phyloP scores from a whole-genome alignment of 1,284 basidiomycete species.

The Pseudozyma sp. region DNA sequence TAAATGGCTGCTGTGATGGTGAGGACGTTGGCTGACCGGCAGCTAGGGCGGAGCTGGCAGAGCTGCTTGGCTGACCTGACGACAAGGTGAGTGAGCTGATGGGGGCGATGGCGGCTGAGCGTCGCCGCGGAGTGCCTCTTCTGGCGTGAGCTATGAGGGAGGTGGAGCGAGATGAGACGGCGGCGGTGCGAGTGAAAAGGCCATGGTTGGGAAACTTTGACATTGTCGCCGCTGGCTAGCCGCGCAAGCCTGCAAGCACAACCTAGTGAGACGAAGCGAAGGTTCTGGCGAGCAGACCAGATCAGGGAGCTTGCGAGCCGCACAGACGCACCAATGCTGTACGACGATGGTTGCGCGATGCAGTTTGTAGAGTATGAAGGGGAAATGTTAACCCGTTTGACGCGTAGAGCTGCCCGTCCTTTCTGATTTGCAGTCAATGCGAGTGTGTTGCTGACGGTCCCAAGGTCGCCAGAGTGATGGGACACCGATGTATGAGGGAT shows the following conservation, averaged over 20 bases:
- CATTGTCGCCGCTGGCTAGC: constrained; percentile 18
- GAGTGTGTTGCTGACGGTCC: no score
- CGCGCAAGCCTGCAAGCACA: no score
- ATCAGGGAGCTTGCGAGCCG: no score
- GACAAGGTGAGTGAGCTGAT: constrained; percentile 1
- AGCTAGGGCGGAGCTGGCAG: constrained; percentile 1
- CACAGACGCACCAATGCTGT: no score
- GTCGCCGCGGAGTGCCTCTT: constrained; percentile 34
- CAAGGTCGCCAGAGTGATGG: no score
- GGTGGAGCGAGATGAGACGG: constrained; percentile 39
- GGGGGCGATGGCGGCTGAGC: constrained; percentile 23
- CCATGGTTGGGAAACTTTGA: constrained; percentile 54
- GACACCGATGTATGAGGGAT: no score
- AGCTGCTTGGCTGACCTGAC: neutral
- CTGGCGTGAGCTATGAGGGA: constrained; percentile 30
- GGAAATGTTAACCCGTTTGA: no score
- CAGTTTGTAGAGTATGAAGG: no score
- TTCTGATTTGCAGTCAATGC: no score
- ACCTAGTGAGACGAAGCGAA: neutral
- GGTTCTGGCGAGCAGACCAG: neutral
- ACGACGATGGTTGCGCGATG: no score
- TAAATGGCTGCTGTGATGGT: constrained; percentile 20
- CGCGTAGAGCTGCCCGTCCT: no score
- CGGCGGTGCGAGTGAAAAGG: constrained; percentile 47
- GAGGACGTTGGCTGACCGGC: neutral